Percentiles rank a stretch among this genome's conserved stretches.
phyloP scores from a whole-genome alignment of 306 rosid genomes.

The Oxytropis ochrocephala region DNA sequence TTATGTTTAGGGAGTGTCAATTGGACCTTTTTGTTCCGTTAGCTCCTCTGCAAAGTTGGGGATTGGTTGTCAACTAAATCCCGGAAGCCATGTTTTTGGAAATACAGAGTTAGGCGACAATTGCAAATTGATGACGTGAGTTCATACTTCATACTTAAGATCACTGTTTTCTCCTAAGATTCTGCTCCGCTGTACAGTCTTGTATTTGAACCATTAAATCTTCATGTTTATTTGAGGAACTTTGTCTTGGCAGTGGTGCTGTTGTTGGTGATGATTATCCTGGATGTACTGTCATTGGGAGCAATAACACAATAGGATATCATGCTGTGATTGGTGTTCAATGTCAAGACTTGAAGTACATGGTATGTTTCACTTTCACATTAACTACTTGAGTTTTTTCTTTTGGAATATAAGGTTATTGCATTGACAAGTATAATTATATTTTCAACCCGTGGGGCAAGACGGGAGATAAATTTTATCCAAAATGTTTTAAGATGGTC shows the following conservation, averaged over 20 bases:
- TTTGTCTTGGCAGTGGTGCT: slow-evolving; percentile 81
- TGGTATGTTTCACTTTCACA: slow-evolving; percentile 38
- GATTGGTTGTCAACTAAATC: slow-evolving; percentile 62
- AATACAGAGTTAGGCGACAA: slow-evolving; percentile 65
- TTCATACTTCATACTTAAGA: slow-evolving; percentile 23
- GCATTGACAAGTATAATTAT: not conserved
- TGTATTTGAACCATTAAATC: not conserved
- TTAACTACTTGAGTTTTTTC: not conserved
- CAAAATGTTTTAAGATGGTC: not conserved
- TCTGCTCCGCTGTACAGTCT: not conserved
- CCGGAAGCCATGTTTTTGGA: slow-evolving; percentile 86
- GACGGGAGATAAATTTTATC: not conserved
- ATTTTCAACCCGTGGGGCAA: not conserved
- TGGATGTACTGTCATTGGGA: slow-evolving; percentile 67
- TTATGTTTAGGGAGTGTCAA: slow-evolving; percentile 61
- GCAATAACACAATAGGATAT: slow-evolving; percentile 73
- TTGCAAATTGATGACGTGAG: slow-evolving; percentile 85
- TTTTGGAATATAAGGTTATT: not conserved
- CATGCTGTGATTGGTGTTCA: slow-evolving; percentile 83
- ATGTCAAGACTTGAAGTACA: slow-evolving; percentile 88
- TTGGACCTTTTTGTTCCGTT: slow-evolving; percentile 93
- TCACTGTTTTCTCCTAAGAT: not conserved
- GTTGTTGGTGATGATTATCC: slow-evolving; percentile 87
- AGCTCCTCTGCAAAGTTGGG: slow-evolving; percentile 70
- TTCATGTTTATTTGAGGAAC: slow-evolving; percentile 14